Conservation (phyloP, 129 eudicot genomes). For the Artemisia tridentata region DNA sequence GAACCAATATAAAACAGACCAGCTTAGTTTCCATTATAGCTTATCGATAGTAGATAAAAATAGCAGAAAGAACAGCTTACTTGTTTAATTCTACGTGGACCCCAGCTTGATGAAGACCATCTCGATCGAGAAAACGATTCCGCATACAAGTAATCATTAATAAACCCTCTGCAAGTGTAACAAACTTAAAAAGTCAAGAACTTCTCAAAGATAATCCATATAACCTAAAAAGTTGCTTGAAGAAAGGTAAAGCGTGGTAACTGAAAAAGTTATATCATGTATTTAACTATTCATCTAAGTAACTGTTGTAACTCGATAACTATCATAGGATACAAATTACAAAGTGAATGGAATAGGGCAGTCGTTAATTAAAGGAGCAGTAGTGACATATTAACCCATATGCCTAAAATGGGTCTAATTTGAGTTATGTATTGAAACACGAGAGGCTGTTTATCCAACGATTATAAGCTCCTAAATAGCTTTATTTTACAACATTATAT, state of each 20-base stretch:
- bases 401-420: background rate
- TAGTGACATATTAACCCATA: background rate
- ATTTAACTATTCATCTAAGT: background rate
- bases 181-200: constrained; percentile 22
- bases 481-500: background rate
- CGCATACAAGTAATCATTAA: constrained; percentile 77
- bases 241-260: background rate
- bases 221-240: constrained; percentile 3
- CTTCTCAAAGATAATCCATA: constrained; percentile 2
- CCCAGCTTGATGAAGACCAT: constrained; percentile 94
- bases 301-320: background rate
- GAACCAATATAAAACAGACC: constrained; percentile 1
- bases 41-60: constrained; percentile 2
- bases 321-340: background rate
- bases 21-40: constrained; percentile 7
- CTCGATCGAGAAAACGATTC: constrained; percentile 81
- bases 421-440: background rate
- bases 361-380: background rate
- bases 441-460: too few species aligned
- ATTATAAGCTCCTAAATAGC: background rate
- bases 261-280: constrained; percentile 2
- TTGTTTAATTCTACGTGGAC: constrained; percentile 83
- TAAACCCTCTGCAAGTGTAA: constrained; percentile 68
- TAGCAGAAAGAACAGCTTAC: constrained; percentile 41
- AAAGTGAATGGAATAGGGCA: background rate